Evolutionary conservation across 495 filamentous ascomycete species (phyloP), one percentile per base, ranked within the genome.

Genomic region (Cudoniella acicularis): DNA sequence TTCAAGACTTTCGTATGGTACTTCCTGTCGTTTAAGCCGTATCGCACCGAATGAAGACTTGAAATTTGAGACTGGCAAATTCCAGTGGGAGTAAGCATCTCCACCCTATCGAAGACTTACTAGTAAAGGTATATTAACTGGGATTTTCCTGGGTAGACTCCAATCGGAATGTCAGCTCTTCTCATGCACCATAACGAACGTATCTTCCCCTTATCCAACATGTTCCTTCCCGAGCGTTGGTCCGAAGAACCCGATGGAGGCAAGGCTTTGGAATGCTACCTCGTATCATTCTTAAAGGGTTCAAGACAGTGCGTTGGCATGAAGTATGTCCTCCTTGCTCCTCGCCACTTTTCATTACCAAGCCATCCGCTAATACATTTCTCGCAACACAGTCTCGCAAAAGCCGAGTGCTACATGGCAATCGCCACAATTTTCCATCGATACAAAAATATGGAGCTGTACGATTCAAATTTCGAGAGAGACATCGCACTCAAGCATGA

Each of bases 211-310:
- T 51, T 74, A 0, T 75, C 73, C 6, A 13, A 61, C 10, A 46
- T 40, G 0, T 81, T 81, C 60, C 54, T 54, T 2, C 78, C 78
- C 0, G 68, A 75, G 25, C 72, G 79, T 1, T 81, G 76, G 75
- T 47, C 79, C 16, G 60, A 70, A 1, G 46, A 63, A 0, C 46
- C 60, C 1, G 60, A 63, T 20, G 68, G 51, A 1, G 51, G 36
- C 20, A 61, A 64, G 18, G 61, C 67, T 1, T 61, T 72, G 3
- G 67, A 74, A 3, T 63, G 64, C 49, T 77, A 73, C 55, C 60
- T 81, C 16, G 62, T 79, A 0, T 62, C 75, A 0, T 78, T 78
- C 41, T 65, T 67, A 1, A 75, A 76, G 22, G 81, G 81, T 0
- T 64, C 56, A 1, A 62, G 77, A n/a, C 67, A 61, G 16, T 84